A percentile compares a stretch with the other conserved stretches of the same genome.
Evolutionary conservation across 202 grass and related monocot species (phyloP).

Genomic region (Digitaria exilis): DNA sequence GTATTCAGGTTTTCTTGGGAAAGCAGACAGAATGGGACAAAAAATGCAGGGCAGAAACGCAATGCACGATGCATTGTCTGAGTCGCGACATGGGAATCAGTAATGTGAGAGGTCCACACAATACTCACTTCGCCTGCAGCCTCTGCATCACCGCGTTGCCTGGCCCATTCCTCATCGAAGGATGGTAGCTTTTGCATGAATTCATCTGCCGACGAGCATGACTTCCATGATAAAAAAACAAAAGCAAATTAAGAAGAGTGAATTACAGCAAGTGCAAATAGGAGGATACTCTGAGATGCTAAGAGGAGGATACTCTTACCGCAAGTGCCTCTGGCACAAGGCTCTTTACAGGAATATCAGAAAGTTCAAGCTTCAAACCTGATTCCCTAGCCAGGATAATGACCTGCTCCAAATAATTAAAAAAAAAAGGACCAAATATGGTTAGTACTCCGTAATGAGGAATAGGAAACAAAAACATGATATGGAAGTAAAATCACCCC

Average conservation of each 20-base stretch:
- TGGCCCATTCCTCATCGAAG: slow-evolving; percentile 72
- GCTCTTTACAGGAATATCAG: slow-evolving; percentile 87
- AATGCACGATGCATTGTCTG: not conserved
- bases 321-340: slow-evolving; percentile 75
- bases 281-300: too few species aligned
- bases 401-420: slow-evolving; percentile 50
- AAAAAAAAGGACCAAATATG: not conserved
- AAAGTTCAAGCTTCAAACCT: slow-evolving; percentile 88
- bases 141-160: slow-evolving; percentile 67
- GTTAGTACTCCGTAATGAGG: not conserved
- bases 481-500: not conserved
- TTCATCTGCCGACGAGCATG: slow-evolving; percentile 75
- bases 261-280: slow-evolving; percentile 3
- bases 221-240: slow-evolving; percentile 44
- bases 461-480: not conserved
- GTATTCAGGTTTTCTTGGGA: not conserved
- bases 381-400: slow-evolving; percentile 95
- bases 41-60: not conserved
- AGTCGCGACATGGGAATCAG: too few species aligned
- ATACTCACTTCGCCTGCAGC: slow-evolving; percentile 68
- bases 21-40: not conserved
- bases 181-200: slow-evolving; percentile 85
- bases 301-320: slow-evolving; percentile 46
- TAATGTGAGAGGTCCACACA: not conserved
- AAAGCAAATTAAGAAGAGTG: slow-evolving; percentile 14